Evolutionary conservation across 2,329 filamentous ascomycete species (phyloP), one percentile per base, ranked within the genome.

Genomic region (Juglanconis oblonga): DNA sequence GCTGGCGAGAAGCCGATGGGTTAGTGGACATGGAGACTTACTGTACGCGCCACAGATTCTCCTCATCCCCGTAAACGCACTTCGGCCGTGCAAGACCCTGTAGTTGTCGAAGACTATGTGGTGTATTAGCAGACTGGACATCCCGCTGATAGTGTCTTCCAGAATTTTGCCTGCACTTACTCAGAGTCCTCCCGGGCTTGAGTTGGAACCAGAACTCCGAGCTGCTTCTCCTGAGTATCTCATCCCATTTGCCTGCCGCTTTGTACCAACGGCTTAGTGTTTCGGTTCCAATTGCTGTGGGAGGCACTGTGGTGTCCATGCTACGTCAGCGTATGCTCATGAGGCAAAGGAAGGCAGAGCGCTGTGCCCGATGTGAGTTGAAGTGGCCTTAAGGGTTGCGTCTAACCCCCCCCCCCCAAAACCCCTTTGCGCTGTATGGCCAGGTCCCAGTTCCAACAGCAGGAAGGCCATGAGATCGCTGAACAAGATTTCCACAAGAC

Each of bases 1-100:
- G 5, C 5, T 24, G 24, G 24, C 24, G 24, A 24, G 24, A 24
- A 24, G 24, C 24, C 24, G 24, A 7, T 7, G 44, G 2, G 13
- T 29, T 2, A 35, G 8, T 5, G 7, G 51, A 2, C 63, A 35
- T 45, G 8, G 54, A 63, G 24, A 85, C 89, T 81, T 77, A 92
- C 91, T 88, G 69, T 98, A 98, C 9, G 85, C 94, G 62, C 95
- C 95, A 73, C 93, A 97, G 70, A 99, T 90, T 66, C 93, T 87
- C 66, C 95, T 81, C 70, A 89, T 86, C 1, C 95, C 95, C 5
- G 87, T 89, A 69, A 98, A 99, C 0, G 85, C 85, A 55, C 87
- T 87, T 67, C 95, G 81, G 1, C 94, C 95, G 73, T 99, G 95
- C 67, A 98, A 77, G 38, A 97, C 89, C 61, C 95, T 84, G 92